Evolutionary conservation across 768 basidiomycete species (phyloP), one percentile per base, ranked within the genome.

Genomic region (Rhodosporidiobolus odoratus): DNA sequence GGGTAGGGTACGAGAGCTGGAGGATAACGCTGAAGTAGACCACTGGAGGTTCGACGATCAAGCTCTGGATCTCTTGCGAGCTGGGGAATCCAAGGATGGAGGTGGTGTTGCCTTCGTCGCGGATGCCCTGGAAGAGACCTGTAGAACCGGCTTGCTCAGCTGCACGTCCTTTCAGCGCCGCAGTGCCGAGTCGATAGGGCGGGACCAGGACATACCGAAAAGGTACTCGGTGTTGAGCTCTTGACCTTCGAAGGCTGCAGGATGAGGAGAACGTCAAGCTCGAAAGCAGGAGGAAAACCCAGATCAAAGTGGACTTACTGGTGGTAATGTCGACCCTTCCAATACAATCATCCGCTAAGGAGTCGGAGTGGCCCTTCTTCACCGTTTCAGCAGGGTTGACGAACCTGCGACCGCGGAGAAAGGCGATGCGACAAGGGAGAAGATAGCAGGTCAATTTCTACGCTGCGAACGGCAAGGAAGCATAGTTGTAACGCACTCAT

Each of bases 191-290:
- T 23, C 12, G 23, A 25, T 15, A n/a, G n/a, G n/a, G n/a, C n/a
- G n/a, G n/a, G 48, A 50, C 21, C 10, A 50, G n/a, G n/a, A 50
- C 48, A n/a, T 17, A 50, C 48, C 61, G 16, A 52, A 53, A 16
- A 62, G 35, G 48, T 62, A 62, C 15, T 62, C 61, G 23, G 10
- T 62, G 35, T 62, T 62, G 37, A 53, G 61, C 10, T 52, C 45
- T 17, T 45, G 41, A 4, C 45, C 32, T 25, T 61, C 59, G 45
- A 61, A 61, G 9, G 45, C 59, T 61, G 30, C 17, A 9, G 10
- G 30, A 4, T 27, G 38, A 21, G 9, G 25, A n/a, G 17, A 27
- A 13, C 9, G n/a, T 21, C 38, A 8, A 32, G 41, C 9, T 7
- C 2, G 16, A 13, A 43, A 27, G 9, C 13, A 3, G 15, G 23